Base-by-base conservation (phyloP, 2,329 filamentous ascomycete genomes). In the Sclerotinia sclerotiorum region DNA sequence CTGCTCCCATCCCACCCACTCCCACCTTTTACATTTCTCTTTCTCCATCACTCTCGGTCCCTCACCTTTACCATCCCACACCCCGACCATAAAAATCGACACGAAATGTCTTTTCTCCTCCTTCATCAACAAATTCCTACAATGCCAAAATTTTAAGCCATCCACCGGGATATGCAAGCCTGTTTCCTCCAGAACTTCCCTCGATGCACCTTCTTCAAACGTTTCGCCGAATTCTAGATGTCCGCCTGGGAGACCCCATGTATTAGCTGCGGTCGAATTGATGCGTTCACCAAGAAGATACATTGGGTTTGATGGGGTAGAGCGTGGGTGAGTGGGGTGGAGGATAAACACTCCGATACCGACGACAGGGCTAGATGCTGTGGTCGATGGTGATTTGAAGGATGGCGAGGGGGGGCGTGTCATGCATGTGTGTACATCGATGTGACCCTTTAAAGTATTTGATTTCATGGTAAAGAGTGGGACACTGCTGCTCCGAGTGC, bases 171-270 rank as follows among this genome's bases (percentile, higher is more conserved):
- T 81, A 0, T 78, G 73, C 0, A 93, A 81, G 0, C 85, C 89
- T 0, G 91, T 92, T 75, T 94, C 91, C 76, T 94, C 91, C 0
- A 86, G 75, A 0, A 85, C 81, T 78, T 94, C 91, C 5, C 91
- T 84, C 58, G 80, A 83, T 0, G 90, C 90, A 69, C 90, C 93
- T 0, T 79, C 77, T 24, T 87, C 81, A 42, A 87, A 83, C 2
- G 82, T 82, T 76, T 94, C 91, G 70, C 85, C 84, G 68, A 85
- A 84, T 70, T 94, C 91, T 21, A 93, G 83, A 73, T 94, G 90
- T 0, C 91, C 91, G 32, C 92, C 91, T 0, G 91, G 90, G 13
- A 93, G 84, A 61, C 88, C 88, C 79, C 84, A 87, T 0, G 85
- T 88, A 0, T 85, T 88, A 8, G 70, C 55, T 5, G 71, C 72